Percentiles rank a stretch among this genome's conserved stretches.
Conservation (phyloP, 176 grass and related monocot species). For the Musa acuminata region DNA sequence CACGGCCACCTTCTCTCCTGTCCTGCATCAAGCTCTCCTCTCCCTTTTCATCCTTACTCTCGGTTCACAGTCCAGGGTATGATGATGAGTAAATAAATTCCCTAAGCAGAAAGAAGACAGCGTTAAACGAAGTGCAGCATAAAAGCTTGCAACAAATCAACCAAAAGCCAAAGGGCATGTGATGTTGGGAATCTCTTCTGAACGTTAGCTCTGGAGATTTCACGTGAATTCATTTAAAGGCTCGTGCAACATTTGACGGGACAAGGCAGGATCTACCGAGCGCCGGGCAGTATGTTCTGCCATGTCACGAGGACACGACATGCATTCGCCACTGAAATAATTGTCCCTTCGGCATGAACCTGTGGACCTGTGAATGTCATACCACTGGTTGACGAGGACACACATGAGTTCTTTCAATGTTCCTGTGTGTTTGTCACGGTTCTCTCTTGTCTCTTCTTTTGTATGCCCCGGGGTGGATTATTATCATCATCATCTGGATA, state of each 20-base stretch:
- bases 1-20: no score
- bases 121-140: neutral
- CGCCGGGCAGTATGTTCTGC: neutral
- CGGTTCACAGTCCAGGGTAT: no score
- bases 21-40: neutral
- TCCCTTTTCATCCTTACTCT: neutral
- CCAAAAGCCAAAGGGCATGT: slow-evolving; percentile 1
- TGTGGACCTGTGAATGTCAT: no score
- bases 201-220: neutral
- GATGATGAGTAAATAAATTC: neutral
- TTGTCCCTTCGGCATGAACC: no score
- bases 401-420: no score
- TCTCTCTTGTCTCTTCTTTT: no score
- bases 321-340: no score
- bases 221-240: neutral
- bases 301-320: neutral
- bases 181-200: slow-evolving; percentile 5
- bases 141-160: neutral
- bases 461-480: no score
- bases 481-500: neutral
- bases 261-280: neutral
- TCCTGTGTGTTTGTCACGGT: no score
- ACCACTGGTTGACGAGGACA: no score
- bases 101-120: neutral
- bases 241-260: neutral